Base-by-base conservation (phyloP, 2,329 filamentous ascomycete genomes). In the Trichoderma guizhouense region DNA sequence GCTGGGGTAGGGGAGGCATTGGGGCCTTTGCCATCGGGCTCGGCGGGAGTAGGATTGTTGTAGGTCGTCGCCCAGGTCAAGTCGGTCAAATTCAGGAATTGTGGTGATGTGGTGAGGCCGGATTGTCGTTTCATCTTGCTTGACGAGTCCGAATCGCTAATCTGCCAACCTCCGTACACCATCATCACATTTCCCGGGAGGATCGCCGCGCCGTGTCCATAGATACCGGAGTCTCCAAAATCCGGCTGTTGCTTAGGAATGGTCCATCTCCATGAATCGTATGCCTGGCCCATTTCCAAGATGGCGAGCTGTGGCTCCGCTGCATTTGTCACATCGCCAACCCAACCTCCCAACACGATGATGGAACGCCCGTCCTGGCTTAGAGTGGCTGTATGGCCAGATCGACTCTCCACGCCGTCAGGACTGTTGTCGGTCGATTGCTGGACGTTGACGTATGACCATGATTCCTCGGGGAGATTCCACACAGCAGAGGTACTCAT, bases 401-500 rank as follows among this genome's bases (percentile, higher is more conserved):
- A 97, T 70, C 96, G 86, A 47, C 94, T 93, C 75, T 97, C 92
- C 7, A 97, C 85, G 1, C 81, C 81, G 1, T 74, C 76, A 0
- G 79, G 74, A 7, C 78, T 74, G n/a, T 81, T 74, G n/a, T 81
- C 82, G 9, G 77, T 72, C 2, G 85, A 83, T 5, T 83, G 81
- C 15, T 87, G 83, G n/a, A 95, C 89, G 1, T 87, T 85, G 30
- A 97, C 84, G 79, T 95, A 98, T 32, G 89, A 91, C 95, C 95
- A 98, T 68, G 88, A 91, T 78, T 94, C 90, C 77, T 97, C 92
- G 0, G 95, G 95, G 7, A 98, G 84, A 69, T 90, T 95, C 86
- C 95, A 97, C 2, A 98, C 84, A 0, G 94, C 95, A 1, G 95
- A 89, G 57, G 94, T 93, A 71, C 93, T 97, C 92, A 97, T 98